Conservation (phyloP, 805 yeast species). For the Wickerhamomyces canadensis region DNA sequence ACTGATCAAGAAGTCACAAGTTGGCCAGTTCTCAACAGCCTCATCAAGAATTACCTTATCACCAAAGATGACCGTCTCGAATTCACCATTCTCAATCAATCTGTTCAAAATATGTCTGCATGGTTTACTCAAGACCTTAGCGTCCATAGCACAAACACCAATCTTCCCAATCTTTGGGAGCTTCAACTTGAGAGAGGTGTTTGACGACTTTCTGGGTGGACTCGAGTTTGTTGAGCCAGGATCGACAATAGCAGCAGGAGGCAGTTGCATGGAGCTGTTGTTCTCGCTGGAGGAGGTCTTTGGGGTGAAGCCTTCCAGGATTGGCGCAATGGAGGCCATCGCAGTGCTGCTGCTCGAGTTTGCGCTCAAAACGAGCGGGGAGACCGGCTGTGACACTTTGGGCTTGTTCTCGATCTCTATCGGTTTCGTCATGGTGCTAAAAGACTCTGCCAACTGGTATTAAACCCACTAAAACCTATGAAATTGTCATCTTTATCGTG, state of each 20-base stretch:
- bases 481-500: no score
- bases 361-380: slow-evolving; percentile 26
- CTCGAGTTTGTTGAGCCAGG: no score
- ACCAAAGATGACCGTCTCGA: slow-evolving; percentile 94
- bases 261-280: slow-evolving; percentile 22
- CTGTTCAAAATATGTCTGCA: slow-evolving; percentile 87
- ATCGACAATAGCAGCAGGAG: slow-evolving; percentile 13
- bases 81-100: slow-evolving; percentile 87
- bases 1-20: slow-evolving; percentile 90
- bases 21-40: slow-evolving; percentile 94
- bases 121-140: slow-evolving; percentile 92
- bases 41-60: slow-evolving; percentile 96
- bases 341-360: slow-evolving; percentile 42
- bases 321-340: slow-evolving; percentile 76
- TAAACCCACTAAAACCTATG: no score
- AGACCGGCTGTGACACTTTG: slow-evolving; percentile 20
- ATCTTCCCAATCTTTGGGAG: slow-evolving; percentile 86
- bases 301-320: slow-evolving; percentile 67
- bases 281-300: slow-evolving; percentile 55
- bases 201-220: slow-evolving; percentile 13
- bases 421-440: slow-evolving; percentile 16
- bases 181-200: slow-evolving; percentile 22
- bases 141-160: slow-evolving; percentile 99
- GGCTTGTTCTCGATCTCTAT: slow-evolving; percentile 16
- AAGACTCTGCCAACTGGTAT: background rate